Evolutionary conservation across 495 filamentous ascomycete genomes (phyloP), one percentile per base, ranked within the genome.

Genomic region (Ascodesmis nigricans): DNA sequence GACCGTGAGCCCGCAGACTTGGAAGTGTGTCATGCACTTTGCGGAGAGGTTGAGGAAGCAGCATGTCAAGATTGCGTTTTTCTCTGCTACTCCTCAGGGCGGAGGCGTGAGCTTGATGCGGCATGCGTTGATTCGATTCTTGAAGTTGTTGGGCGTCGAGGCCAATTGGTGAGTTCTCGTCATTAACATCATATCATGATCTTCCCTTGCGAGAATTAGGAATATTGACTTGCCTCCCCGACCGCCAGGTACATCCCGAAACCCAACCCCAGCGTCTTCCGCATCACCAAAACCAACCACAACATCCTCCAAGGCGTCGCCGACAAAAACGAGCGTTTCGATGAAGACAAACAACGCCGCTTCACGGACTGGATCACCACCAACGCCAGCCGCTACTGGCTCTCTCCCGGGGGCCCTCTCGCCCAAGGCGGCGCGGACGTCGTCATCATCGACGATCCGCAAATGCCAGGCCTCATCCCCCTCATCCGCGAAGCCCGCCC

Each of bases 21-120:
- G 77, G 78, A 54, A 69, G 10, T 61, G 71, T 5, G 66, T 75
- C 28, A 56, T 78, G 45, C 62, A 70, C 27, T 83, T 70, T 46
- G 74, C 67, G 16, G 53, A 61, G 10, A 63, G 72, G 28, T 56
- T 90, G n/a, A 77, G 71, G 46, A 46, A 63, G 33, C 58, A 66
- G 25, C 70, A 74, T 21, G 60, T 69, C 31, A 76, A 71, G 45
- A 64, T 87, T 45, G 80, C 79, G 0, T 87, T 82, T 58, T 90
- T 90, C 61, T 80, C 72, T 44, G 67, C 70, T 25, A 87, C 81
- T 1, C 79, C 81, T 1, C 78, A 90, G 48, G 80, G 81, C 15
- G 81, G 81, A 36, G 81, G 80, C 16, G 80, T 91, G 14, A 77
- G 78, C 5, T 59, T 90, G 22, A 91, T 91, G 81, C 63, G 80